A percentile compares a stretch with the other conserved stretches of the same genome.
These are phyloP conservation scores for Saccharomycopsis capsularis DNA, from an alignment of 805 yeast species.

Conservation along the genomic window DNA sequence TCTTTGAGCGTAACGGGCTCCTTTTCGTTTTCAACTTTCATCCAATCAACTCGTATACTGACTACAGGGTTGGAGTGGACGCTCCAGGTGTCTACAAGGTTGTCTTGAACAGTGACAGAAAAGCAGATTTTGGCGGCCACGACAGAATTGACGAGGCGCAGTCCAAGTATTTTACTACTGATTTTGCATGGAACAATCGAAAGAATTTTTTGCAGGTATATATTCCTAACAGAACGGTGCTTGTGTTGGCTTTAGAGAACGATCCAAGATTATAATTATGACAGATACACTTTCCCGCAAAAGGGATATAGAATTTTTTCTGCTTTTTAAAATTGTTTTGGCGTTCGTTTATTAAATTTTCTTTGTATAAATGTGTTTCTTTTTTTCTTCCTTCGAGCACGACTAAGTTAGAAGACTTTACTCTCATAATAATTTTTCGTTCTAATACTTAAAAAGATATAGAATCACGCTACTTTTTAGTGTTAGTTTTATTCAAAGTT, in stretches of 20 bases:
- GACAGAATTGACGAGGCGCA: conserved; percentile 52
- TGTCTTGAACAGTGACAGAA: conserved; percentile 64
- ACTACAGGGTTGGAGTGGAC: conserved; percentile 88
- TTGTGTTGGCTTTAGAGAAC: conserved; percentile 45
- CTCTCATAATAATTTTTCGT: no score
- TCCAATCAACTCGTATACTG: conserved; percentile 74
- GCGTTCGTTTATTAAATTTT: no score
- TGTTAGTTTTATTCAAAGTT: no score
- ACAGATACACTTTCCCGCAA: no score
- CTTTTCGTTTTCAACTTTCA: conserved; percentile 87
- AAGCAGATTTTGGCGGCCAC: conserved; percentile 72
- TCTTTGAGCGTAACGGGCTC: conserved; percentile 80
- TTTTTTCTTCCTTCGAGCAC: no score
- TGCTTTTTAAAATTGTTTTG: no score
- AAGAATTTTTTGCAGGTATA: conserved; percentile 68
- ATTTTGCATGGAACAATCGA: conserved; percentile 75
- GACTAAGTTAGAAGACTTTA: no score
- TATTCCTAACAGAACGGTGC: conserved; percentile 70
- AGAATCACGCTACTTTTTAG: no score
- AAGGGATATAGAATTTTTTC: no score
- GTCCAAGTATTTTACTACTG: conserved; percentile 59
- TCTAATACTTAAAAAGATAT: no score
- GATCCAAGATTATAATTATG: conserved; percentile 16
- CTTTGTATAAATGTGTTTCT: no score
- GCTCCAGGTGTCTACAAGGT: conserved; percentile 67